Conservation (phyloP, 208 protist genomes). For the Crithidia thermophila region DNA sequence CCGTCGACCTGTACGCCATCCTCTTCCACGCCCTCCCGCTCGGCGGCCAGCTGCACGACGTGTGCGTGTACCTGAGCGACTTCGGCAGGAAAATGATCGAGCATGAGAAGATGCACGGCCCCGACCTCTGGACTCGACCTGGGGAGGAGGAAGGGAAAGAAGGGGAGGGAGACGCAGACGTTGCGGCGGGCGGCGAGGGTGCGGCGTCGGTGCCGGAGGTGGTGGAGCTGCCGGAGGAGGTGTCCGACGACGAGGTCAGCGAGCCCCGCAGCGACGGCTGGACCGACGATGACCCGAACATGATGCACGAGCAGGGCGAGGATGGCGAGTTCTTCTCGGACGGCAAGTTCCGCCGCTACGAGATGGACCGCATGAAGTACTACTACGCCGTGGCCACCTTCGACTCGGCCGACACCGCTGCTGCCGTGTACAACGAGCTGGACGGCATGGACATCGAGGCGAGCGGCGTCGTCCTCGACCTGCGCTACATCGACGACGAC, state of each 20-base stretch:
- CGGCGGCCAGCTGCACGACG: constrained; percentile 87
- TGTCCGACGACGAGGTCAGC: constrained; percentile 49
- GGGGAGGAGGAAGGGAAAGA: constrained; percentile 33
- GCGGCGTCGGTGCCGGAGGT: constrained; percentile 14
- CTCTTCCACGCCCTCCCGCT: constrained; percentile 95
- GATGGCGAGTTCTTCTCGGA: constrained; percentile 90
- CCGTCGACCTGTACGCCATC: constrained; percentile 95
- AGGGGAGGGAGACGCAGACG: constrained; percentile 9
- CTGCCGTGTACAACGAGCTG: constrained; percentile 93
- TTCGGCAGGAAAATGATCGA: constrained; percentile 95
- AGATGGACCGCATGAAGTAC: constrained; percentile 95
- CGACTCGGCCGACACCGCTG: constrained; percentile 92
- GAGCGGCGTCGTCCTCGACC: constrained; percentile 94
- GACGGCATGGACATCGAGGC: constrained; percentile 97
- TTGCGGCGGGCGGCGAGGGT: not conserved
- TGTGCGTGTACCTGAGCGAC: constrained; percentile 96
- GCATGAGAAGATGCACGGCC: constrained; percentile 78
- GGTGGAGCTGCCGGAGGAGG: constrained; percentile 47
- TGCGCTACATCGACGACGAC: constrained; percentile 97
- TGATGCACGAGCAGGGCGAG: constrained; percentile 79
- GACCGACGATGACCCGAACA: constrained; percentile 73
- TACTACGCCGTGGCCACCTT: constrained; percentile 98
- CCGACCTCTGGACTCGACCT: constrained; percentile 81
- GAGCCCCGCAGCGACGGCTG: constrained; percentile 63
- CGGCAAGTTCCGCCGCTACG: constrained; percentile 93